phyloP scores from a whole-genome alignment of 805 yeast species.

The Monosporozyma siamensis region DNA sequence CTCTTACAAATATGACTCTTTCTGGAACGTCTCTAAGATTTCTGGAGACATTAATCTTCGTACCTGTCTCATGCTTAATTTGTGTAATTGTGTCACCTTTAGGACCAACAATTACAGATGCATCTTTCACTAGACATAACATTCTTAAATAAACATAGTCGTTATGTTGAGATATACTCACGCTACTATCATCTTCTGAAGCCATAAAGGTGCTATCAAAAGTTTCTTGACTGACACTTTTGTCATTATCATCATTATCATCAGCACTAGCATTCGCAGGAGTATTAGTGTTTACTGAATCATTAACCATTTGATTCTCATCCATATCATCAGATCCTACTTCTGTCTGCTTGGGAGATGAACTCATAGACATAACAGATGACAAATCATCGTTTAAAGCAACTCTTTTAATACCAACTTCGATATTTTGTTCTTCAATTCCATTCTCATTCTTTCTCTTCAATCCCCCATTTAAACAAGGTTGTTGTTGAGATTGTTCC shows the following conservation, averaged over 20 bases:
- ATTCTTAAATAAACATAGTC: conserved; percentile 61
- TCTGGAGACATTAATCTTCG: conserved; percentile 63
- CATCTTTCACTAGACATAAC: conserved; percentile 68
- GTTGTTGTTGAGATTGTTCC: not conserved
- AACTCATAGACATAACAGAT: not conserved
- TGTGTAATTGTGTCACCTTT: conserved; percentile 67
- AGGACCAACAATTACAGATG: conserved; percentile 66
- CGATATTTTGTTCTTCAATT: conserved; percentile 30
- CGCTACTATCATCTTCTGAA: conserved; percentile 3
- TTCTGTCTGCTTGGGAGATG: conserved; percentile 24
- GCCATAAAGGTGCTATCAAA: conserved; percentile 6
- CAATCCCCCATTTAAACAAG: conserved; percentile 25
- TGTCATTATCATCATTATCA: not conserved
- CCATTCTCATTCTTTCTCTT: conserved; percentile 64
- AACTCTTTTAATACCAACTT: conserved; percentile 52
- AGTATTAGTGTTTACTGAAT: not conserved
- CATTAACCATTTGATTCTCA: not conserved
- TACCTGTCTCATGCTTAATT: conserved; percentile 52
- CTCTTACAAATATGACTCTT: conserved; percentile 64
- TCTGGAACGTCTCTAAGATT: conserved; percentile 64
- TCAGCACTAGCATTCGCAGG: no score
- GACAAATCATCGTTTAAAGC: conserved; percentile 49
- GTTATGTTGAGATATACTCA: not conserved
- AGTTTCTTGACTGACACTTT: conserved; percentile 4
- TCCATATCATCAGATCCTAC: conserved; percentile 26